Conservation (phyloP, 2,329 filamentous ascomycete genomes). For the Colletotrichum tamarilloi region DNA sequence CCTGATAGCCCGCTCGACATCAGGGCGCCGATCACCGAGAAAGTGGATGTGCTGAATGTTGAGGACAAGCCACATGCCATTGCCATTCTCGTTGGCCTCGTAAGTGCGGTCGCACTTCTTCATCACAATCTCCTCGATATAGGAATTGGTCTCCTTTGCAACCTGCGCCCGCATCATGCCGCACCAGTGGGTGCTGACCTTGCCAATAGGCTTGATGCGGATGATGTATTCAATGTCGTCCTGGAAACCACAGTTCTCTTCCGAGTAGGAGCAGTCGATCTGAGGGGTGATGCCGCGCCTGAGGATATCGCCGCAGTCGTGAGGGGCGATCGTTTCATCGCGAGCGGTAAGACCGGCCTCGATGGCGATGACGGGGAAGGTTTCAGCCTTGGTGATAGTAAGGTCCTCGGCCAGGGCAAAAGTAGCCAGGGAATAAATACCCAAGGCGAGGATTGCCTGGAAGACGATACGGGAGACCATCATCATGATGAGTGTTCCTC, state of each 20-base stretch:
- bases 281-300: conserved; percentile 9
- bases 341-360: neutral
- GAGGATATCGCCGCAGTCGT: conserved; percentile 15
- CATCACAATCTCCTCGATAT: neutral
- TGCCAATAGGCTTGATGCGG: conserved; percentile 16
- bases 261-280: conserved; percentile 26
- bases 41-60: neutral
- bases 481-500: neutral
- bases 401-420: neutral
- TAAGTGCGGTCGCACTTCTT: conserved; percentile 8
- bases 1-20: conserved; percentile 11
- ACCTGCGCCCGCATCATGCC: conserved; percentile 8
- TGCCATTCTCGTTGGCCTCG: conserved; percentile 4
- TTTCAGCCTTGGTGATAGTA: neutral
- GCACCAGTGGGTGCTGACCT: conserved; percentile 18
- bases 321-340: neutral
- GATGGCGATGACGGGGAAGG: neutral
- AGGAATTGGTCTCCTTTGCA: neutral
- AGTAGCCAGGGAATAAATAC: neutral
- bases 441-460: neutral
- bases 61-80: conserved; percentile 10
- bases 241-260: conserved; percentile 22
- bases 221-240: conserved; percentile 25
- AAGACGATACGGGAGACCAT: neutral
- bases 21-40: neutral